Evolutionary conservation across 2,329 filamentous ascomycete species (phyloP), one percentile per base, ranked within the genome.

Genomic region (Fusarium sp.): DNA sequence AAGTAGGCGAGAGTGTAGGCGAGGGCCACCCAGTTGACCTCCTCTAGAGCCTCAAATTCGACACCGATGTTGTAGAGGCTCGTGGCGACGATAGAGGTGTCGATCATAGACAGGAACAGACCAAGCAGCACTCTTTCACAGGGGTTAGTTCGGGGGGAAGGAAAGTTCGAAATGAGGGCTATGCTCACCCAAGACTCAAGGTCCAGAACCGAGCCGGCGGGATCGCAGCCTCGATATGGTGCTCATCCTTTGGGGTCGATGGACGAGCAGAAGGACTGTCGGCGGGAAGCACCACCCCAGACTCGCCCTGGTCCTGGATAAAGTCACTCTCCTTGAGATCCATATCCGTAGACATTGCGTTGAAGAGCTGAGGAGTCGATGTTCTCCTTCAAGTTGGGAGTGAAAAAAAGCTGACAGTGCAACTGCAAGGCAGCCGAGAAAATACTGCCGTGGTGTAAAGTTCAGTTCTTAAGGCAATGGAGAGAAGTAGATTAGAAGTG

Each of bases 21-120:
- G 36, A 89, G 78, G 0, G 84, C 84, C 0, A 88, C 81, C 84
- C 85, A 87, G 70, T 85, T 87, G 58, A 86, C 80, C 4, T 71
- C 72, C 10, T 79, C 75, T 3, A 85, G 69, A 13, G 81, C 79
- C 10, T 81, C 61, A 50, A 89, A 85, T 4, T 89, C 84, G 14
- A 72, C 74, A 2, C 83, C 84, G 50, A 89, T 89, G n/a, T 80
- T 80, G 70, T 85, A 85, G 9, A 89, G 76, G 46, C 84, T 85
- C 11, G 87, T 89, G 1, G 87, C 86, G 1, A 89, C 84, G 36
- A 89, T 88, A 4, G 86, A 86, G 1, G 84, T 83, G 74, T 89
- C 87, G n/a, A 88, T 75, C 70, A 88, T 83, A 27, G 87, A 85
- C 51, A 89, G 81, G 58, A 88, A 86, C 1, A 89, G 80, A 3